Base-by-base conservation (phyloP, 2,329 filamentous ascomycete genomes). In the Coniochaeta hoffmannii region DNA sequence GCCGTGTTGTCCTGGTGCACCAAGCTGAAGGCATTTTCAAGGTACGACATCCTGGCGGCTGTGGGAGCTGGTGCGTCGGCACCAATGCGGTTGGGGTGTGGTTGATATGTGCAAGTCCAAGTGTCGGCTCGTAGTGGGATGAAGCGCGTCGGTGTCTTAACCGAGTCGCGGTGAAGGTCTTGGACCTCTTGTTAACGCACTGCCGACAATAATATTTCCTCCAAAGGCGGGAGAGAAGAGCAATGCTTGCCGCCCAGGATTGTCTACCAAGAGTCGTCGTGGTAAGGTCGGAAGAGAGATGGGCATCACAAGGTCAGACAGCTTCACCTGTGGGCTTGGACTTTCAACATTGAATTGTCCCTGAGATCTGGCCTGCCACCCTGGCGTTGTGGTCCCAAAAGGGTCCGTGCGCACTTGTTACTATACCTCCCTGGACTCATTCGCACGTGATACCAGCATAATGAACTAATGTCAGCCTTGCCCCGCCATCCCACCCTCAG, bases 1-100 rank as follows among this genome's bases (percentile, higher is more conserved):
- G 92, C 89, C 60, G 90, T 83, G 80, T 97, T 97, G 83, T 99
- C 94, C 82, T 94, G 86, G 74, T 97, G 92, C 75, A 99, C 90
- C 76, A 99, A 77, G 75, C 90, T 97, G 82, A 97, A 99, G 62
- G 94, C 83, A 73, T 89, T 88, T 71, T 99, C 94, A 61, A 97
- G 83, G 73, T 96, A 97, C 76, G 93, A 88, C 93, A 97, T 99
- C 74, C 64, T 88, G 81, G 69, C 57, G 50, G 55, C 15, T 26
- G 41, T n/a, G 41, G 22, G 14, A 14, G 41, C 57, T 55, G 49
- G 57, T 57, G 56, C 55, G 55, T 53, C 57, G 53, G 61, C 58
- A 35, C 54, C 50, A 57, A 53, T 38, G 41, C 34, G 35, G n/a
- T 30, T 30, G 49, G 53, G 24, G 17, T 49, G 54, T 10, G 55